Percentiles rank a stretch among this genome's conserved stretches.
These are phyloP conservation scores for Amylocystis lapponica DNA, from an alignment of 768 basidiomycete genomes.

Conservation along the genomic window DNA sequence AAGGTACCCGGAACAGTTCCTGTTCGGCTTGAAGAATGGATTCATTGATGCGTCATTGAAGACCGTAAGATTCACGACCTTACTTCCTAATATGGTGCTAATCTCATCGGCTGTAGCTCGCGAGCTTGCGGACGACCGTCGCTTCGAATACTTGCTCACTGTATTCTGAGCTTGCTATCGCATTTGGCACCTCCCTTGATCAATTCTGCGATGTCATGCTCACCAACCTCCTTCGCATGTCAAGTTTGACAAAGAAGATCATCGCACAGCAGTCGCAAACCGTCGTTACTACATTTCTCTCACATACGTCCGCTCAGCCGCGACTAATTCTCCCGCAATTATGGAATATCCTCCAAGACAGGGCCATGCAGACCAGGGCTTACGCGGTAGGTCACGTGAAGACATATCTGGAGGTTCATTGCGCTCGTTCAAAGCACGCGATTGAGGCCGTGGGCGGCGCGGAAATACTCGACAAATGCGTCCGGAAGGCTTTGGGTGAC, in stretches of 20 bases:
- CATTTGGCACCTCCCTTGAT: slow-evolving; percentile 67
- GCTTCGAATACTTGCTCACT: slow-evolving; percentile 71
- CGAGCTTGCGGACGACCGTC: slow-evolving; percentile 89
- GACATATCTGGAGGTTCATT: slow-evolving; percentile 71
- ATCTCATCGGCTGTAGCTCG: slow-evolving; percentile 44
- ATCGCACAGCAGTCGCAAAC: slow-evolving; percentile 81
- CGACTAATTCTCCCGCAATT: slow-evolving; percentile 64
- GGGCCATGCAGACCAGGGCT: slow-evolving; percentile 68
- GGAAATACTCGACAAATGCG: slow-evolving; percentile 65
- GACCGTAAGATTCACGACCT: slow-evolving; percentile 48
- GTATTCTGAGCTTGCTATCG: slow-evolving; percentile 64
- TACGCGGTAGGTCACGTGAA: slow-evolving; percentile 67
- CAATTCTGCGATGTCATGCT: slow-evolving; percentile 74
- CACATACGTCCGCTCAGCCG: slow-evolving; percentile 64
- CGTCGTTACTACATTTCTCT: slow-evolving; percentile 61
- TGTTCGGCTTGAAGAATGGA: slow-evolving; percentile 66
- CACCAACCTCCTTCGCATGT: slow-evolving; percentile 78
- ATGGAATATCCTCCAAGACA: slow-evolving; percentile 68
- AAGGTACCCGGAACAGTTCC: slow-evolving; percentile 69
- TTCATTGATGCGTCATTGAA: slow-evolving; percentile 82
- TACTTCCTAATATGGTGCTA: slow-evolving; percentile 4
- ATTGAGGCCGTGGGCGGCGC: slow-evolving; percentile 68
- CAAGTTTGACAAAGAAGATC: slow-evolving; percentile 89
- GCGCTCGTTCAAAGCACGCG: slow-evolving; percentile 47
- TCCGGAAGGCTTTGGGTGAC: slow-evolving; percentile 74